A percentile compares a stretch with the other conserved stretches of the same genome.
These are phyloP conservation scores for Acanthamoeba castellanii DNA, from an alignment of 208 protist species.

Conservation along the genomic window DNA sequence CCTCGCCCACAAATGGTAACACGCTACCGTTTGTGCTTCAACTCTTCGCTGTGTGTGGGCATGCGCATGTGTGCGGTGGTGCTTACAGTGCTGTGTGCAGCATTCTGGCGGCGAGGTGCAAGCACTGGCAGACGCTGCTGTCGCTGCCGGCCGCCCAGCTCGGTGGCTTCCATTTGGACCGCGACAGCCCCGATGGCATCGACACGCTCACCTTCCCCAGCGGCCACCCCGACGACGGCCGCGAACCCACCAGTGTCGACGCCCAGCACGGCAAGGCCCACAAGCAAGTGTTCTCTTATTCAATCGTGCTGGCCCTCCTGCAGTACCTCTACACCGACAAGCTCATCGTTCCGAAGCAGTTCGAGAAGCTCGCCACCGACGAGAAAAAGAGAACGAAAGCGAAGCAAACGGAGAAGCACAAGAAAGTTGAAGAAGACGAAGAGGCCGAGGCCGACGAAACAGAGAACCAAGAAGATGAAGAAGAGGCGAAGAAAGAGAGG, in stretches of 20 bases:
- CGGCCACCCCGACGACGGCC: too few relatives aligned
- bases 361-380: not conserved
- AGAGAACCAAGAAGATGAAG: not conserved
- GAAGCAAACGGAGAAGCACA: too few relatives aligned
- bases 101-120: too few relatives aligned
- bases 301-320: not conserved
- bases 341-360: not conserved
- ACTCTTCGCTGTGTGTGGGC: not conserved
- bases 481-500: not conserved
- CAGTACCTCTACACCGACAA: not conserved
- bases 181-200: too few relatives aligned
- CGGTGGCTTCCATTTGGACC: too few relatives aligned
- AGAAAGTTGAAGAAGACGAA: not conserved
- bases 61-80: too few relatives aligned
- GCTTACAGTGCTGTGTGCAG: too few relatives aligned
- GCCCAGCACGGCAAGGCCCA: not conserved
- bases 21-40: not conserved
- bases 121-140: too few relatives aligned
- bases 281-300: not conserved
- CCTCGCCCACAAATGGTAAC: not conserved
- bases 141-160: too few relatives aligned
- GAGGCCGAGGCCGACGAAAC: not conserved
- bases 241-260: too few relatives aligned
- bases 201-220: too few relatives aligned
- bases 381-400: not conserved